Conservation (phyloP, 352 stramenopile genomes). For the Phytopythium chamaehyphon region DNA sequence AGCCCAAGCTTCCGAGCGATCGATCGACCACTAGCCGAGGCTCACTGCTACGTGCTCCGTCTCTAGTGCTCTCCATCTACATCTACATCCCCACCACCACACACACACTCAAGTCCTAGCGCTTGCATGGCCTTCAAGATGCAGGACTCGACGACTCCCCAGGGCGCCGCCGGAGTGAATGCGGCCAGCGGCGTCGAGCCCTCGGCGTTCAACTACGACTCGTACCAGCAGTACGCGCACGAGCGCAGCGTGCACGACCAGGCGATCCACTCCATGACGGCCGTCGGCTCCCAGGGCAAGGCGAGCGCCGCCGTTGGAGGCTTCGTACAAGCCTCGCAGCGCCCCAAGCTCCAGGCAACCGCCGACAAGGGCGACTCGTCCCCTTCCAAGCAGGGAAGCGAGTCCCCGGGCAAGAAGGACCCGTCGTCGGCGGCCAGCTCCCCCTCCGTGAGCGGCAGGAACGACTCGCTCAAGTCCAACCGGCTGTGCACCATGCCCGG, state of each 20-base stretch:
- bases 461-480: constrained; percentile 73
- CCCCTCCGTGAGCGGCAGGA: constrained; percentile 15
- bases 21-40: too few relatives aligned
- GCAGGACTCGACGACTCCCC: constrained; percentile 1
- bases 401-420: constrained; percentile 12
- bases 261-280: constrained; percentile 21
- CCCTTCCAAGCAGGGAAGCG: constrained; percentile 18
- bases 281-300: constrained; percentile 4
- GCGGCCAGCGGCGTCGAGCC: constrained; percentile 22
- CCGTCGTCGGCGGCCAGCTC: constrained; percentile 10
- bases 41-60: too few relatives aligned
- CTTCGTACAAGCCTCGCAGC: constrained; percentile 5
- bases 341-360: constrained; percentile 15
- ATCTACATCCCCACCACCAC: too few relatives aligned
- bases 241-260: constrained; percentile 34
- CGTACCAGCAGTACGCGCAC: constrained; percentile 50
- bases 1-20: too few relatives aligned
- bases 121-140: constrained; percentile 29
- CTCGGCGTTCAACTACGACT: constrained; percentile 42
- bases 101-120: too few relatives aligned
- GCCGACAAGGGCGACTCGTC: constrained; percentile 6
- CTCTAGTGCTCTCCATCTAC: too few relatives aligned
- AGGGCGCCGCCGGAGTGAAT: neutral
- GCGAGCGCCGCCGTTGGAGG: constrained; percentile 8
- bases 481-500: constrained; percentile 77